Evolutionary conservation across 202 grass and related monocot genomes (phyloP), one percentile per base, ranked within the genome.

Genomic region (Hordeum pubiflorum): DNA sequence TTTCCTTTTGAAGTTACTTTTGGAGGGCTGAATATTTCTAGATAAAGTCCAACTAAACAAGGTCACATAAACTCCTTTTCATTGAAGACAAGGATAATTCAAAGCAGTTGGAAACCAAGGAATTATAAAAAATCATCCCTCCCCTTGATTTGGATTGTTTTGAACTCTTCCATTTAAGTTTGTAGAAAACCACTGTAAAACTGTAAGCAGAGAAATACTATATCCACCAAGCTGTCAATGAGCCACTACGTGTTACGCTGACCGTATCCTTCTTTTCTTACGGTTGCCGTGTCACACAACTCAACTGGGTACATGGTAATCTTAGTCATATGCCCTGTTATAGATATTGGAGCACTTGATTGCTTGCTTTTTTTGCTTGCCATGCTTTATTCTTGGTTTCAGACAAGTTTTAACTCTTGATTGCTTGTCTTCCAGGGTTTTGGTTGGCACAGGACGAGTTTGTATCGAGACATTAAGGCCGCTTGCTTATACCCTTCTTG

Each of bases 401-500:
- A 36, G 10, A 7, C 33, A 68, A 72, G 58, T 60, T 79, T 48
- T 86, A 67, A 83, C 43, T 78, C 38, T 41, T 81, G 1, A 65
- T 65, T 71, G 36, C 65, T 85, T 88, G 56, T 81, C 44, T 82
- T 13, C 76, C 84, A 99, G 96, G 91, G 93, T 99, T 83, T 74
- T 99, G 85, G 89, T 99, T 74, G 96, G 96, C 56, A 93, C 96
- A 68, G 96, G 90, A 31, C 89, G 96, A 69, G 96, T 96, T 84
- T 99, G 92, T 76, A 90, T 99, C 7, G 96, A 99, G 83, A 93
- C 92, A 79, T 88, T 99, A 86, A 88, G 90, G 62, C 92, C 96
- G 6, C 87, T 99, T 78, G 96, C 96, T 68, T 99, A 99, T 79
- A 99, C 87, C 75, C 91, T 99, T 77, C 92, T 99, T 57, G 96